Base-by-base conservation (phyloP, 257 asterid genomes). In the Scutellaria galericulata region DNA sequence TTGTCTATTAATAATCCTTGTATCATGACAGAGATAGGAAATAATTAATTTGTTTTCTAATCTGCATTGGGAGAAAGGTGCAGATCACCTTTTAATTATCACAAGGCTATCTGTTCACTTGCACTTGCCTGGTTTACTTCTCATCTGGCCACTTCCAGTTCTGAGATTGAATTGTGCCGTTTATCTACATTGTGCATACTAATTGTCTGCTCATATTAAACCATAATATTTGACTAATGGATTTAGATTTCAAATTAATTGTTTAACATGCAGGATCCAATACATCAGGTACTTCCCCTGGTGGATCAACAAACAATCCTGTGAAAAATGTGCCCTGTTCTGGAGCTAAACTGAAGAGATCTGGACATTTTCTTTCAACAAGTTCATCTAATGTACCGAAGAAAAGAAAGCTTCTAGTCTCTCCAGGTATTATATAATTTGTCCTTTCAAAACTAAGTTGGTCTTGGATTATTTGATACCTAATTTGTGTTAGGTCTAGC, bases 381-480 rank as follows among this genome's bases (percentile, higher is more conserved):
- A 74, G 65, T 52, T 41, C 56, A 37, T 58, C 72, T 46, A 77
- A 65, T 78, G 58, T 8, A 27, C 27, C 46, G 64, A 86, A 83
- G 78, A 83, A 79, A 82, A 81, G 77, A 63, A 86, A 79, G 74
- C 78, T 70, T 73, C 71, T 56, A 69, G 46, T 42, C 58, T 66
- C 66, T 68, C 75, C 59, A 79, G 87, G 87, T 80, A 68, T 65
- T 78, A 60, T 71, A 39, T 41, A 27, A n/a, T 50, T 35, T 52
- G 3, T 39, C 31, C 62, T 73, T 68, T 45, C 45, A 12, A 44
- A 59, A 14, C 46, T 57, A 60, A 10, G 14, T 42, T 47, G 39
- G 31, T 60, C 48, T 20, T 68, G 18, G 68, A 73, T 24, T 51
- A 57, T 41, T 70, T 60, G 74, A 66, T 68, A 52, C 72, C 65